Evolutionary conservation across 208 protist species (phyloP).

Genomic region (Vickermania ingenoplastis): DNA sequence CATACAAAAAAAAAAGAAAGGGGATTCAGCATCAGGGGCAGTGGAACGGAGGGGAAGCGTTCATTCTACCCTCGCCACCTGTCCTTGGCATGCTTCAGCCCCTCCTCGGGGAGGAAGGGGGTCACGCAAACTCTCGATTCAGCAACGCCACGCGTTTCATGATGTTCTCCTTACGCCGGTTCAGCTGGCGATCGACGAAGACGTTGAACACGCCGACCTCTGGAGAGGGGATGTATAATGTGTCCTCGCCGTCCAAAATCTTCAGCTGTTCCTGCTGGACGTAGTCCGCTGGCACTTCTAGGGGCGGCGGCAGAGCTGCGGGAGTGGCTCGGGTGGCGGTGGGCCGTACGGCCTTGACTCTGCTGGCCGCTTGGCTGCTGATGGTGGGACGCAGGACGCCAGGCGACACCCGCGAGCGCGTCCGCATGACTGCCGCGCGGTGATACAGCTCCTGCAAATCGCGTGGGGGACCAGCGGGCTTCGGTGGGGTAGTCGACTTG

Average conservation of each 20-base stretch:
- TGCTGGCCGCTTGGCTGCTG: not conserved
- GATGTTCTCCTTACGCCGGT: not conserved
- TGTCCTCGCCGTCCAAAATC: not conserved
- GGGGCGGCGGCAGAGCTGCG: not conserved
- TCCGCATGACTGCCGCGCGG: not conserved
- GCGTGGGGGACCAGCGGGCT: no score
- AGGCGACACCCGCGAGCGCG: not conserved
- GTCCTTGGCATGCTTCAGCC: no score
- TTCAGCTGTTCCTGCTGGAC: no score
- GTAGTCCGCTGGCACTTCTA: no score
- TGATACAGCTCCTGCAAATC: not conserved
- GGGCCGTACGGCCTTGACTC: not conserved
- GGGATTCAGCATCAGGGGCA: no score
- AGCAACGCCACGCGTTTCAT: constrained; percentile 1
- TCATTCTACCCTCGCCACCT: no score
- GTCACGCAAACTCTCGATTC: not conserved
- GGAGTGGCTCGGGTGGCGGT: not conserved
- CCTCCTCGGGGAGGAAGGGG: no score
- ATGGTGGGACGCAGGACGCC: not conserved
- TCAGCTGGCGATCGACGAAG: not conserved
- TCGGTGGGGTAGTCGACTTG: no score
- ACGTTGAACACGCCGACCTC: not conserved
- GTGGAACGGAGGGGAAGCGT: no score
- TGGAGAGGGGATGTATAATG: not conserved
- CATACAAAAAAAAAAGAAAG: no score